Conservation (phyloP, 495 filamentous ascomycete genomes). For the Neurospora africana region DNA sequence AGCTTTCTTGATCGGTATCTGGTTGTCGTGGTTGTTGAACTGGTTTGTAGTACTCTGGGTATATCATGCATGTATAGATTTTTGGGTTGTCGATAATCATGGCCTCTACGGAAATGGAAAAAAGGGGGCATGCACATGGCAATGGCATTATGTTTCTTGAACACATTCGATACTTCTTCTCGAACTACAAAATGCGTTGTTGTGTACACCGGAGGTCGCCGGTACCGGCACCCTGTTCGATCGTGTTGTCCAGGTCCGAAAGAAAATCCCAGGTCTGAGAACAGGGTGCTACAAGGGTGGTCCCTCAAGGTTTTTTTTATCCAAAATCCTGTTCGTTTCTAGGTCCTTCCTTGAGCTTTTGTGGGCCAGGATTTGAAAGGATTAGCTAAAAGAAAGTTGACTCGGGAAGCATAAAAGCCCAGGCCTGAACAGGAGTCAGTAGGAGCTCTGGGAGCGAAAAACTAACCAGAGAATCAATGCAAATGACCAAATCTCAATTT, state of each 20-base stretch:
- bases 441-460: no score
- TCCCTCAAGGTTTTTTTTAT: no score
- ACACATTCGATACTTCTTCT: neutral
- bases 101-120: neutral
- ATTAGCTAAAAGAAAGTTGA: no score
- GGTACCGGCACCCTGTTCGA: neutral
- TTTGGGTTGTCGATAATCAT: neutral
- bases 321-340: no score
- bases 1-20: slow-evolving; percentile 43
- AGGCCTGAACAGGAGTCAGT: no score
- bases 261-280: no score
- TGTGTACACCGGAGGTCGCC: neutral
- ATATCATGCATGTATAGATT: neutral
- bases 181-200: neutral
- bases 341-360: no score
- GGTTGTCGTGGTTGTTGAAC: neutral
- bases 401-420: no score
- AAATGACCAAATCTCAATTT: no score
- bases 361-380: no score
- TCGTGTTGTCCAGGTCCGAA: neutral
- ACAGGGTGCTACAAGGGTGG: no score
- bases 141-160: neutral
- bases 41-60: neutral
- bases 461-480: no score
- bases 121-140: neutral